Evolutionary conservation across 2,329 filamentous ascomycete genomes (phyloP).

Genomic region (Pyrenochaeta sp.): DNA sequence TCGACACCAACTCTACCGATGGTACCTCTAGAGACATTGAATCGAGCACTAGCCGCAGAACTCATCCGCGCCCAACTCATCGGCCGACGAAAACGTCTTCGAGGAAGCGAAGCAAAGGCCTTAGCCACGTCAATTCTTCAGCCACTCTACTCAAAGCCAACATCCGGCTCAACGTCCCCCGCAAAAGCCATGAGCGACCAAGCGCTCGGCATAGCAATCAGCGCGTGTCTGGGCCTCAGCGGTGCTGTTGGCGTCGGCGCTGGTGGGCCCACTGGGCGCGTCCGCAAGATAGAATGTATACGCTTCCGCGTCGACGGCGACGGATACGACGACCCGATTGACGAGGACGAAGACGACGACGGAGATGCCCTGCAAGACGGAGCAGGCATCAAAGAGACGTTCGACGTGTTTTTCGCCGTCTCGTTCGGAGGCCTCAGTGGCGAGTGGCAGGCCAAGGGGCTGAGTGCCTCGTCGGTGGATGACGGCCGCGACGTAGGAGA

Average conservation of each 20-base stretch:
- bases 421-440: constrained; percentile 52
- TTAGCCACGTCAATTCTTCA: constrained; percentile 55
- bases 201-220: constrained; percentile 49
- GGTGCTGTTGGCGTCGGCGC: constrained; percentile 47
- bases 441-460: constrained; percentile 52
- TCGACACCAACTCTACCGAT: constrained; percentile 13
- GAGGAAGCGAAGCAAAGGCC: constrained; percentile 55
- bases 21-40: constrained; percentile 51
- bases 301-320: constrained; percentile 52
- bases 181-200: constrained; percentile 45
- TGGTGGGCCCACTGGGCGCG: constrained; percentile 39
- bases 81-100: constrained; percentile 52
- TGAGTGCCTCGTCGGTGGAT: constrained; percentile 28
- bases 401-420: constrained; percentile 54
- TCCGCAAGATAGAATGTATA: constrained; percentile 51
- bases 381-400: constrained; percentile 46
- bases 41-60: constrained; percentile 55
- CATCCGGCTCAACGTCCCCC: constrained; percentile 21
- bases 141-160: constrained; percentile 43
- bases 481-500: constrained; percentile 11
- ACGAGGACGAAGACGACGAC: constrained; percentile 51
- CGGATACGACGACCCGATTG: constrained; percentile 50
- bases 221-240: constrained; percentile 51
- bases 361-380: constrained; percentile 18
- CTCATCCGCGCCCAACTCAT: constrained; percentile 55